Base-by-base conservation (phyloP, 257 asterid species). In the Gynochthodes officinalis region DNA sequence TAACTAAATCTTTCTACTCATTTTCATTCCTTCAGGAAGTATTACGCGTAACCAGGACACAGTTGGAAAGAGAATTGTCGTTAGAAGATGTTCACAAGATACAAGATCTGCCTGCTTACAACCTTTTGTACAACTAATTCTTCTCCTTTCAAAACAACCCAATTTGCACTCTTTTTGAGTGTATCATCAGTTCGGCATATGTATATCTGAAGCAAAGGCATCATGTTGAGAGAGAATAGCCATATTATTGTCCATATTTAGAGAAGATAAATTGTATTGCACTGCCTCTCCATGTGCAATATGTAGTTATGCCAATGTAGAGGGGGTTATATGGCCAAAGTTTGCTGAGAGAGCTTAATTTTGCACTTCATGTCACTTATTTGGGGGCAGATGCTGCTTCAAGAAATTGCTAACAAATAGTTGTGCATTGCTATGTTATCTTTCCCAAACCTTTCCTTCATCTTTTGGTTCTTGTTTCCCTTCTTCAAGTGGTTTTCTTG, bases 31-130 rank as follows among this genome's bases (percentile, higher is more conserved):
- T 30, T 55, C 84, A 94, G 99, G 96, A 91, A 77, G 97, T 94
- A 69, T 78, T 94, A 44, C 91, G 82, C 80, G 84, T 80, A 21
- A 94, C 99, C 42, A 82, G 96, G 71, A 82, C 77, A 11, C 99
- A 94, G 72, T 67, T 94, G 85, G 99, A 94, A 80, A 84, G 97
- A 69, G 99, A 94, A 72, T 69, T 94, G 80, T 88, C 97, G 7
- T 78, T 94, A 79, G 99, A 94, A 75, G 99, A 94, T 77, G 73
- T 91, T 74, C 85, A 76, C 80, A 81, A 79, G 66, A 84, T 93
- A 74, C 85, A 89, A n/a, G 98, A 93, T 76, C 81, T 94, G 64
- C 98, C 97, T 14, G 96, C 98, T 73, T 84, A 82, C 80, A 91
- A 91, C 82, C 77, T 94, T 53, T 80, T 94, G 87, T 84, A 70